These are phyloP conservation scores for Rasamsonia emersonii DNA, from an alignment of 2,329 filamentous ascomycete species.

Conservation along the genomic window DNA sequence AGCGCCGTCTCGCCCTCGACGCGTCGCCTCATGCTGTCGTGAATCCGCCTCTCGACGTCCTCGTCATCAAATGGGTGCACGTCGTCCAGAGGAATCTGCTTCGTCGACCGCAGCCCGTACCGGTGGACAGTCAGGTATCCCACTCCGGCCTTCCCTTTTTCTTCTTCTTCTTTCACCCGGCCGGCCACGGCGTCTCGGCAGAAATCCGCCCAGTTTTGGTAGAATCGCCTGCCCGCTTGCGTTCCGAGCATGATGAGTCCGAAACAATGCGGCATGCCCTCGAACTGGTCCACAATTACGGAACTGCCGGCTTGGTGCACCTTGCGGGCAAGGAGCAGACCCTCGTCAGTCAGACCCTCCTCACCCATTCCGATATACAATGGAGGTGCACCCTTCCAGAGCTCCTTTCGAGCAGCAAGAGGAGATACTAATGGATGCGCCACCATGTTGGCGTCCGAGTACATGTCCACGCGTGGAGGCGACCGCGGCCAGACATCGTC, in stretches of 20 bases:
- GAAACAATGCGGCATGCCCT: slow-evolving; percentile 44
- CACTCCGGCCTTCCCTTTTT: slow-evolving; percentile 13
- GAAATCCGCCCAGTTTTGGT: slow-evolving; percentile 50
- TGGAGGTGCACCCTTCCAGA: slow-evolving; percentile 35
- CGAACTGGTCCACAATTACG: slow-evolving; percentile 33
- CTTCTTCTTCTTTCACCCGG: slow-evolving; percentile 13
- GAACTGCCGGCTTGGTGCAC: slow-evolving; percentile 29
- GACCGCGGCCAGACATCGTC: slow-evolving; percentile 33
- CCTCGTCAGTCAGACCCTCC: slow-evolving; percentile 35
- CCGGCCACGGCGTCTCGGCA: slow-evolving; percentile 25
- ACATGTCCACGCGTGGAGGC: slow-evolving; percentile 36
- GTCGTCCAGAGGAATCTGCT: slow-evolving; percentile 25
- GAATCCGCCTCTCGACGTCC: slow-evolving; percentile 24
- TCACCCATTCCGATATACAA: slow-evolving; percentile 34
- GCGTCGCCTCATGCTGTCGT: slow-evolving; percentile 21
- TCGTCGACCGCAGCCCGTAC: slow-evolving; percentile 18
- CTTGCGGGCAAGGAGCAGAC: slow-evolving; percentile 30
- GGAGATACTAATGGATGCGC: slow-evolving; percentile 36
- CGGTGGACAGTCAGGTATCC: slow-evolving; percentile 24
- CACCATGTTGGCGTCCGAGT: slow-evolving; percentile 28
- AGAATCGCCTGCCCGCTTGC: slow-evolving; percentile 43
- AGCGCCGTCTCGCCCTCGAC: slow-evolving; percentile 27
- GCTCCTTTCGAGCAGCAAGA: slow-evolving; percentile 22
- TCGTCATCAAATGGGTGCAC: slow-evolving; percentile 26
- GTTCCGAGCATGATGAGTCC: slow-evolving; percentile 46